phyloP scores from a whole-genome alignment of 148 eudicot species.

The Rhododendron griersonianum region DNA sequence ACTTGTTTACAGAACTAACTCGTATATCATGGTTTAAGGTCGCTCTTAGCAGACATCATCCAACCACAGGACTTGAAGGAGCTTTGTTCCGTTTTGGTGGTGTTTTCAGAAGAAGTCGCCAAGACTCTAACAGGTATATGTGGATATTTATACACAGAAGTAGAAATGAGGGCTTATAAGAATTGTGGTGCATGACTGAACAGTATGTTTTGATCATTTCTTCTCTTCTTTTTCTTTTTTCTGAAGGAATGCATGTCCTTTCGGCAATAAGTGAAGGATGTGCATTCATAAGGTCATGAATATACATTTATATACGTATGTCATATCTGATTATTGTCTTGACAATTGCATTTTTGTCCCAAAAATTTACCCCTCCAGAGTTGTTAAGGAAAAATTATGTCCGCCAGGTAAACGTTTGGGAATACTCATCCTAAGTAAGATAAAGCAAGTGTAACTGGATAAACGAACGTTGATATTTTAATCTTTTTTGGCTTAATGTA shows the following conservation, averaged over 20 bases:
- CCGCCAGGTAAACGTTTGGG: background rate
- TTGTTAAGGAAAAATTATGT: background rate
- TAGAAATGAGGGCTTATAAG: constrained; percentile 9
- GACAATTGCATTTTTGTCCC: background rate
- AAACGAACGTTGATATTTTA: background rate
- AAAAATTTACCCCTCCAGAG: background rate
- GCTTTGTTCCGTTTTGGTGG: constrained; percentile 89
- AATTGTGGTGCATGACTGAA: background rate
- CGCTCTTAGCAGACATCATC: constrained; percentile 89
- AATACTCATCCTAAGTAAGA: background rate
- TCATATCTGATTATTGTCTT: background rate
- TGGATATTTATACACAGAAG: background rate
- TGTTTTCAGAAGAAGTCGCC: constrained; percentile 81
- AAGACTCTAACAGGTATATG: constrained; percentile 65
- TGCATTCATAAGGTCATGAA: background rate
- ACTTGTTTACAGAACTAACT: constrained; percentile 25
- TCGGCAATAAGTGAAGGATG: background rate
- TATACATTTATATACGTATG: background rate
- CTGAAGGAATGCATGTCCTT: background rate
- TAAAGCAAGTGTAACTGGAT: background rate
- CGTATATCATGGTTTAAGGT: constrained; percentile 40
- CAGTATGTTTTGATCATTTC: background rate
- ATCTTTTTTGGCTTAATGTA: background rate
- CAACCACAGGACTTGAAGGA: constrained; percentile 92
- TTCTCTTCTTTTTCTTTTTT: background rate